Percentiles rank a stretch among this genome's conserved stretches.
Conservation (phyloP, 1,284 basidiomycete genomes). For the Apiotrichum veenhuisii region DNA sequence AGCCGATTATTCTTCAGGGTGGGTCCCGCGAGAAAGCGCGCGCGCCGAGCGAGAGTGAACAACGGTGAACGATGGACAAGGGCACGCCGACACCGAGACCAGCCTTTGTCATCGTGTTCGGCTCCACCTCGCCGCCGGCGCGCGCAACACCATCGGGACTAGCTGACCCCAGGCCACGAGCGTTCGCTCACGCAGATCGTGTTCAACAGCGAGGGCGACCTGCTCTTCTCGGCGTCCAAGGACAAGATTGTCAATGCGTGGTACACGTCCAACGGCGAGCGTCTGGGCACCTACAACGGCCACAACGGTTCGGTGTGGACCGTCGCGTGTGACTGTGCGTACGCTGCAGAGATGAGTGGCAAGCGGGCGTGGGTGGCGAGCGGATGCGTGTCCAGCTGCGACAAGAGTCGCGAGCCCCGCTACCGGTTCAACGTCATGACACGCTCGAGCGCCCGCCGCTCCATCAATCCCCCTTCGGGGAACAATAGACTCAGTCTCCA, state of each 20-base stretch:
- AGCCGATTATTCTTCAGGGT: constrained; percentile 51
- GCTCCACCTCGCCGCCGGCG: not conserved
- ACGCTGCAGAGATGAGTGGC: too few species aligned
- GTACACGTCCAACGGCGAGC: constrained; percentile 98
- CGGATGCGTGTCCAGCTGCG: too few species aligned
- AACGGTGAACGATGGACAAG: not conserved
- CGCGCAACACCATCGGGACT: not conserved
- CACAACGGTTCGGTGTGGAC: constrained; percentile 98
- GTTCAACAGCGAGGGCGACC: constrained; percentile 93
- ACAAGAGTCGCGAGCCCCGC: too few species aligned
- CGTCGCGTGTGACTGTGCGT: constrained; percentile 89
- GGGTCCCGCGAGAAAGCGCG: constrained; percentile 4
- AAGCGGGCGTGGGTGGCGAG: too few species aligned
- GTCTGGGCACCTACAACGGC: constrained; percentile 93
- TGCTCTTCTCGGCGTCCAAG: constrained; percentile 94
- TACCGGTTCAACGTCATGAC: too few species aligned
- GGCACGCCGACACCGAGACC: too few species aligned
- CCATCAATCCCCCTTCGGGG: not conserved
- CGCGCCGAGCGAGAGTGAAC: not conserved
- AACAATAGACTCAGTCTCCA: not conserved
- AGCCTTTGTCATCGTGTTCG: too few species aligned
- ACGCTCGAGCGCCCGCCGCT: not conserved
- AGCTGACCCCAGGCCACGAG: constrained; percentile 71
- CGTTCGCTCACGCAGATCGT: constrained; percentile 96
- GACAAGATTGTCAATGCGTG: constrained; percentile 93